A percentile compares a stretch with the other conserved stretches of the same genome.
Conservation (phyloP, 371 early-diverging fungal genomes). For the Globomyces sp. region DNA sequence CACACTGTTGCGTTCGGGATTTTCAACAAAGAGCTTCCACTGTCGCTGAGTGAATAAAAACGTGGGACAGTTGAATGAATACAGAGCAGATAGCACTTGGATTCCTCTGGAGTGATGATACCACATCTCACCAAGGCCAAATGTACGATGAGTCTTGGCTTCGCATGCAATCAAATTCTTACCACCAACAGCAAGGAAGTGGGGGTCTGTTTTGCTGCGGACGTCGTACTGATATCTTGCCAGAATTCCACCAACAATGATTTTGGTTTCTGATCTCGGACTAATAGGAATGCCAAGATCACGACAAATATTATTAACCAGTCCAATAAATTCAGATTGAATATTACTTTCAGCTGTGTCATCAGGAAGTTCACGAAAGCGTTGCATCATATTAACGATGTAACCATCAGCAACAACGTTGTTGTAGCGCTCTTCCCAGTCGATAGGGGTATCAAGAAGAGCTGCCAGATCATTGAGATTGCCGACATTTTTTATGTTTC, state of each 20-base stretch:
- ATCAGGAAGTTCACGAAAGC: neutral
- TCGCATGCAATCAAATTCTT: conserved; percentile 2
- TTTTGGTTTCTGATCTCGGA: conserved; percentile 3
- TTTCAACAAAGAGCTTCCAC: conserved; percentile 7
- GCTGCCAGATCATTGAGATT: neutral
- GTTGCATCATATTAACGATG: neutral
- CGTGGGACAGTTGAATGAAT: neutral
- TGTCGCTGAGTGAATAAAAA: conserved; percentile 3
- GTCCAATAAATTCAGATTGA: neutral
- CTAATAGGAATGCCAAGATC: neutral
- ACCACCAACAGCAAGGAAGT: neutral
- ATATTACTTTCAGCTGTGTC: neutral
- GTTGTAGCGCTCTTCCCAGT: conserved; percentile 7
- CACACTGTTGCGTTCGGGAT: conserved; percentile 7
- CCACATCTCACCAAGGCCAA: neutral
- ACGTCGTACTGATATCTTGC: conserved; percentile 6
- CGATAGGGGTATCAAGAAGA: neutral
- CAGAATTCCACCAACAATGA: conserved; percentile 10
- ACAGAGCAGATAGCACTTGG: neutral
- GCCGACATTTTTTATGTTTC: conserved; percentile 5
- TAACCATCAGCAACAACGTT: neutral
- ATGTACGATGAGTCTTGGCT: neutral
- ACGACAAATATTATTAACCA: neutral
- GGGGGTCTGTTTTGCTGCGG: conserved; percentile 3
- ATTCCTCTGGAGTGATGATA: conserved; percentile 8